phyloP scores from a whole-genome alignment of 495 filamentous ascomycete species.

The Aspergillus leporis region DNA sequence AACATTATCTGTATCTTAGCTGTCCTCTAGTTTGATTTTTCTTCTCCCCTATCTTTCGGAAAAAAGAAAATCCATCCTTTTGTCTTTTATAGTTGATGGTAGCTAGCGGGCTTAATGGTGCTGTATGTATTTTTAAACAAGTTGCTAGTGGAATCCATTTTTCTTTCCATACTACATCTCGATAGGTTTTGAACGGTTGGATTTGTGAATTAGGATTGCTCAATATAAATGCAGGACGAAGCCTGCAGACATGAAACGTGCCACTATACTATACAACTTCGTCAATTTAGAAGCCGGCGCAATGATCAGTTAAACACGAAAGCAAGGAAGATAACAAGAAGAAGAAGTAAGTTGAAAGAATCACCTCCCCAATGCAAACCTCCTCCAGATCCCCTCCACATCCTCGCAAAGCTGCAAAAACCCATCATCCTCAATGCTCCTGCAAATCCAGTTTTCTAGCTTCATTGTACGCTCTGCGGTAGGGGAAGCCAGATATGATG shows the following conservation, averaged over 20 bases:
- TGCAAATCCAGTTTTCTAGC: conserved; percentile 47
- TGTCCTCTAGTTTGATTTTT: neutral
- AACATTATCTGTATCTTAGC: neutral
- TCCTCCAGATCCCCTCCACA: conserved; percentile 45
- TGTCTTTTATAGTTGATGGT: conserved; percentile 9
- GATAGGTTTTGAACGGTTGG: neutral
- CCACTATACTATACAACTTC: too few species aligned
- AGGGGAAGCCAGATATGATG: conserved; percentile 35
- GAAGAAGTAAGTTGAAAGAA: neutral
- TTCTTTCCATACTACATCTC: neutral
- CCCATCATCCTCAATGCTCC: conserved; percentile 43
- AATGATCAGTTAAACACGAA: neutral
- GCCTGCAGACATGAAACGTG: too few species aligned
- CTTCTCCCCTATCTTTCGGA: neutral
- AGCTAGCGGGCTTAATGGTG: neutral
- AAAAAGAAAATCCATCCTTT: neutral
- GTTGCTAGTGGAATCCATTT: neutral
- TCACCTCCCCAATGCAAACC: conserved; percentile 41
- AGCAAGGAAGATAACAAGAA: neutral
- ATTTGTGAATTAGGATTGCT: neutral
- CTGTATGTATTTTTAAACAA: neutral
- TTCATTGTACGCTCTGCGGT: conserved; percentile 35
- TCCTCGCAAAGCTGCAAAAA: conserved; percentile 46
- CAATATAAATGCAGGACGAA: neutral
- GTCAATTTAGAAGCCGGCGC: neutral